Base-by-base conservation (phyloP, 1,139 yeast species). In the Yamadazyma oceani region DNA sequence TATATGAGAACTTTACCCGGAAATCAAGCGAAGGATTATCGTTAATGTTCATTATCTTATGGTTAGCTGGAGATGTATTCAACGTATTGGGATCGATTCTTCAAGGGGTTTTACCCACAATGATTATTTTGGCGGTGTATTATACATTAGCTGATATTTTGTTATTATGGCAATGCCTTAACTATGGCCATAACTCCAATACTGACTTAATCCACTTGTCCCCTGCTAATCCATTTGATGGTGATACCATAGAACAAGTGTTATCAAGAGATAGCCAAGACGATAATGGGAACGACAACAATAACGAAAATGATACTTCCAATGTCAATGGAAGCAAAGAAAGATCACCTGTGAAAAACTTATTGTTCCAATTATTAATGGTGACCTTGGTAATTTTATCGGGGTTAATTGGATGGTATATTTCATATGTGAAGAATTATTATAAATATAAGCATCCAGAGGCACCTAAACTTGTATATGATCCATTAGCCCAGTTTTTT, bases 11-110 rank as follows among this genome's bases (percentile, higher is more conserved):
- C 38, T 89, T 86, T 57, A 74, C 75, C 44, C 70, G 97, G 54
- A 82, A 85, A 57, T 80, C 89, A 25, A 80, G 95, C 2, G 96
- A 89, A 43, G 97, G 97, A 1, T 71, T 90, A 24, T 87, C 96
- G 5, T 62, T 89, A 27, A 66, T 84, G 47, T 90, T 90, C 58
- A 87, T 90, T 22, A 74, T 87, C 3, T 70, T 90, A 29, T 90
- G 97, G 97, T 70, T 79, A 38, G 81, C 80, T 0, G 97, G 97
- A 31, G 97, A 90, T 60, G 78, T 90, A 0, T 89, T 90, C 65
- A 90, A 90, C 54, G 92, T 89, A 5, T 66, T 90, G 28, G 97
- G 97, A 6, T 89, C 96, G 2, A 69, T 88, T 6, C 60, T 89
- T 45, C 97, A 90, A 62, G 88, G 89, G 8, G 90, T 90, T 2